A percentile compares a stretch with the other conserved stretches of the same genome.
phyloP scores from a whole-genome alignment of 116 monocot genomes.

The Posidonia oceanica region DNA sequence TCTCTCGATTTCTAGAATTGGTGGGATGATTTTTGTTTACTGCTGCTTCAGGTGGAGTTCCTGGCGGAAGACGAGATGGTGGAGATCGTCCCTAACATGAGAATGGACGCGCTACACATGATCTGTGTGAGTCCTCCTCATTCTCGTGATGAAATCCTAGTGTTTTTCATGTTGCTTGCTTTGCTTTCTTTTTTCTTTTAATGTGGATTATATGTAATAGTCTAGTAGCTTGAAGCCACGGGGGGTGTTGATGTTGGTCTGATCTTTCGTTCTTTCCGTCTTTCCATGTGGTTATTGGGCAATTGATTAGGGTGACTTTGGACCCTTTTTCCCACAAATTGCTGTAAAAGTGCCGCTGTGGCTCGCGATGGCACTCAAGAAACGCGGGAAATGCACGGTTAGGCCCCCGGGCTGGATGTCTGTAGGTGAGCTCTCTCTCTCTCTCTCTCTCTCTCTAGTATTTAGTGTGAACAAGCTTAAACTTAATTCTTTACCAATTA shows the following conservation, averaged over 20 bases:
- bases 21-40: background rate
- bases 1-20: background rate
- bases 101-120: slow-evolving; percentile 56
- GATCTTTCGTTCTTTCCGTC: too few species aligned
- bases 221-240: too few species aligned
- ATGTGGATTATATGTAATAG: too few species aligned
- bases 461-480: too few species aligned
- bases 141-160: too few species aligned
- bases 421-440: slow-evolving; percentile 32
- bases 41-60: slow-evolving; percentile 56
- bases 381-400: slow-evolving; percentile 65
- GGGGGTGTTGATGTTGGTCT: background rate
- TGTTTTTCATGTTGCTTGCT: too few species aligned
- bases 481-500: too few species aligned
- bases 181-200: too few species aligned
- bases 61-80: slow-evolving; percentile 71
- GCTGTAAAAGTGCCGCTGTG: slow-evolving; percentile 63
- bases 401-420: slow-evolving; percentile 69
- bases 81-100: slow-evolving; percentile 59
- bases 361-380: slow-evolving; percentile 81
- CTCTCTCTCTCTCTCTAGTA: background rate
- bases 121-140: slow-evolving; percentile 18
- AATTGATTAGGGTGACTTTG: slow-evolving; percentile 52
- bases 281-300: background rate
- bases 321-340: slow-evolving; percentile 70